A percentile compares a stretch with the other conserved stretches of the same genome.
These are phyloP conservation scores for Psilocybe tampanensis DNA, from an alignment of 768 basidiomycete genomes.

Conservation along the genomic window DNA sequence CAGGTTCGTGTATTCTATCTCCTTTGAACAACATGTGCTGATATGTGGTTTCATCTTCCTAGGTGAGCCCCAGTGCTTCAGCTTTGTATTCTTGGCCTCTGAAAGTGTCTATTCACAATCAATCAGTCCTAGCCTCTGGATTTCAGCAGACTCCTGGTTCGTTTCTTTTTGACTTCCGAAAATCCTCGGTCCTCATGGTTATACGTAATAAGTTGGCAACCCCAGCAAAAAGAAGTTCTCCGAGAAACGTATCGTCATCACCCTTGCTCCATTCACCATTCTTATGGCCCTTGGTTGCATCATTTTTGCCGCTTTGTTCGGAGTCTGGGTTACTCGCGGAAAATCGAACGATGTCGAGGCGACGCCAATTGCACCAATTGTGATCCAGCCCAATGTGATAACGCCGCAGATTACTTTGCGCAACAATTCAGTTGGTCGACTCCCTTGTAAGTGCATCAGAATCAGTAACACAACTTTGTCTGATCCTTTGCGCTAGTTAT, in stretches of 20 bases:
- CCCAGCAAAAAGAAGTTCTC: constrained; percentile 12
- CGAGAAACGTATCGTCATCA: constrained; percentile 18
- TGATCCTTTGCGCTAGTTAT: constrained; percentile 36
- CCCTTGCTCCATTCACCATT: constrained; percentile 23
- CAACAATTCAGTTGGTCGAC: constrained; percentile 11
- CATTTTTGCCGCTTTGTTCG: constrained; percentile 15
- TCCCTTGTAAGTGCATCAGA: constrained; percentile 11
- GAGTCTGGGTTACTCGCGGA: constrained; percentile 9
- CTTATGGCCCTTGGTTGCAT: constrained; percentile 19
- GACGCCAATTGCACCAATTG: neutral
- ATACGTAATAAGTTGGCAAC: neutral
- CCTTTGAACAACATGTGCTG: neutral
- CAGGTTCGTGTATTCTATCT: neutral
- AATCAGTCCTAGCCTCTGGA: neutral
- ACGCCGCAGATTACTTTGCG: neutral
- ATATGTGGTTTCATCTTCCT: neutral
- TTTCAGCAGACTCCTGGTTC: neutral
- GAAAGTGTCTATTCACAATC: neutral
- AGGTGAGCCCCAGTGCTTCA: neutral
- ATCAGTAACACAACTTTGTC: neutral
- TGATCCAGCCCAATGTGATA: neutral
- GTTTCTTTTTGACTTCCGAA: neutral
- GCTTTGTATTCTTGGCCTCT: neutral
- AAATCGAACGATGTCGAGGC: neutral
- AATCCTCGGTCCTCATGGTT: neutral